Conservation (phyloP, 805 yeast species). For the Blastobotrys terrestris region DNA sequence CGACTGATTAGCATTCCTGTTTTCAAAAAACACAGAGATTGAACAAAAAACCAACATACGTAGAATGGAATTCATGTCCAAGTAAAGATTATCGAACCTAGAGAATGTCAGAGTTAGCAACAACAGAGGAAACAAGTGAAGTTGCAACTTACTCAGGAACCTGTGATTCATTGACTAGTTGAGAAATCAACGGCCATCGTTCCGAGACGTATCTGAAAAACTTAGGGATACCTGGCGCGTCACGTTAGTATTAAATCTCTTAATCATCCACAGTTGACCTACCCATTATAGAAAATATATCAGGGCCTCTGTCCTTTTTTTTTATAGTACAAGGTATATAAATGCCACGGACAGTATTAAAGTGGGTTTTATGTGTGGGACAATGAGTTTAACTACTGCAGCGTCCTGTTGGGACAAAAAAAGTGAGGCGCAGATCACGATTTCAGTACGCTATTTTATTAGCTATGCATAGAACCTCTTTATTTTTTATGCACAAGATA, state of each 20-base stretch:
- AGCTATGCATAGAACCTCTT: too few species aligned
- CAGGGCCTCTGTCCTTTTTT: background rate
- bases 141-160: slow-evolving; percentile 56
- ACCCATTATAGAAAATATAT: background rate
- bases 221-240: slow-evolving; percentile 80
- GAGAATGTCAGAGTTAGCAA: background rate
- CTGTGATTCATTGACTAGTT: slow-evolving; percentile 70
- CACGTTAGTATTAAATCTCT: slow-evolving; percentile 3
- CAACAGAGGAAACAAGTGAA: background rate
- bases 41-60: slow-evolving; percentile 35
- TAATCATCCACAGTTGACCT: background rate
- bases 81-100: slow-evolving; percentile 79
- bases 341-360: background rate
- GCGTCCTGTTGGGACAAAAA: background rate
- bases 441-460: too few species aligned
- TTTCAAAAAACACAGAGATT: too few species aligned
- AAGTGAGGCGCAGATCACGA: too few species aligned
- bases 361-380: too few species aligned
- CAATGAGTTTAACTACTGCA: background rate
- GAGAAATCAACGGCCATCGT: slow-evolving; percentile 96
- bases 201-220: slow-evolving; percentile 95
- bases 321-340: background rate
- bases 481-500: too few species aligned
- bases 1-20: background rate
- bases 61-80: slow-evolving; percentile 96